Conservation (phyloP, 1,139 yeast species). For the Saccharomyces uvarum region DNA sequence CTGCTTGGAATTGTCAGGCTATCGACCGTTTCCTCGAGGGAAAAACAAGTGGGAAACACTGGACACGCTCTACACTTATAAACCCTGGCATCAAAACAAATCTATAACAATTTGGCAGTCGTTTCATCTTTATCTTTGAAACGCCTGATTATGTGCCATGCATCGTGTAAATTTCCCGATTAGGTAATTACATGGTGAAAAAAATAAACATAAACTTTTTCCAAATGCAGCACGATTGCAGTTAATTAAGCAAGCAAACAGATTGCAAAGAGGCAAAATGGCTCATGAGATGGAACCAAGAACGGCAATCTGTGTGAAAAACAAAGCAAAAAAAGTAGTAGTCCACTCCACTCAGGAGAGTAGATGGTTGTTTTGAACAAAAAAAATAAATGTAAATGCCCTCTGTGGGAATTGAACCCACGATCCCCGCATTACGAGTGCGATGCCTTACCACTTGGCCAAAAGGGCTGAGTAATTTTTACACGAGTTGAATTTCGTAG, state of each 20-base stretch:
- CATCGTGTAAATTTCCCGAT: constrained; percentile 3
- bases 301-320: too few species aligned
- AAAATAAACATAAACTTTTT: neutral
- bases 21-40: neutral
- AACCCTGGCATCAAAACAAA: neutral
- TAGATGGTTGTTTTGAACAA: neutral
- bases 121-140: neutral
- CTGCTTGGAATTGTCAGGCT: neutral
- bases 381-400: constrained; percentile 33
- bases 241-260: neutral
- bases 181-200: constrained; percentile 3
- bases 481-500: neutral
- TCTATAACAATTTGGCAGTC: neutral
- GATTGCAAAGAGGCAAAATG: neutral
- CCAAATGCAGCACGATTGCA: too few species aligned
- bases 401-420: constrained; percentile 54
- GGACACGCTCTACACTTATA: neutral
- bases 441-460: constrained; percentile 63
- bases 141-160: neutral
- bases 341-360: too few species aligned
- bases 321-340: too few species aligned
- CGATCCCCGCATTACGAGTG: constrained; percentile 61
- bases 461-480: constrained; percentile 36
- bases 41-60: neutral
- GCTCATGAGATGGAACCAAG: too few species aligned